Percentiles rank a stretch among this genome's conserved stretches.
phyloP scores from a whole-genome alignment of 1,139 yeast genomes.

The Lodderomyces beijingensis region DNA sequence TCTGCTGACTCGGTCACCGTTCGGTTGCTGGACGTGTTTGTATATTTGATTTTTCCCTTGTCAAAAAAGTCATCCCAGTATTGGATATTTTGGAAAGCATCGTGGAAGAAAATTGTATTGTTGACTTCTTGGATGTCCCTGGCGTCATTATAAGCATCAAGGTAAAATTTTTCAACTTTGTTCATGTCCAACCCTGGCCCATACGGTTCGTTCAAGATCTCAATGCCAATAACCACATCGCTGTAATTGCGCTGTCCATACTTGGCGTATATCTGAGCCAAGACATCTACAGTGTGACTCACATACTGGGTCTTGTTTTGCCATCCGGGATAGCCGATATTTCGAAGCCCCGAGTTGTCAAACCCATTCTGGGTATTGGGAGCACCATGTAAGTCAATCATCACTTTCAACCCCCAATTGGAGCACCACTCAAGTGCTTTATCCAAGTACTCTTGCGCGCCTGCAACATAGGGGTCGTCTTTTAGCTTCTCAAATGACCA shows the following conservation, averaged over 20 bases:
- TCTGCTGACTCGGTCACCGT: slow-evolving; percentile 13
- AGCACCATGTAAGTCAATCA: slow-evolving; percentile 64
- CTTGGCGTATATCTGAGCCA: slow-evolving; percentile 38
- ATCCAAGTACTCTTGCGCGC: slow-evolving; percentile 52
- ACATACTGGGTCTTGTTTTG: slow-evolving; percentile 38
- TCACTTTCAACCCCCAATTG: slow-evolving; percentile 45
- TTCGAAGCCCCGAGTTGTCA: slow-evolving; percentile 60
- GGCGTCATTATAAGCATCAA: slow-evolving; percentile 35
- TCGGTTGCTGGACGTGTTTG: not conserved
- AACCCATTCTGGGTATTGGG: slow-evolving; percentile 74
- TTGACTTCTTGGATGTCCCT: slow-evolving; percentile 30
- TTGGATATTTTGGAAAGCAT: slow-evolving; percentile 50
- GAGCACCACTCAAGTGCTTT: slow-evolving; percentile 54
- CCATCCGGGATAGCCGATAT: slow-evolving; percentile 47
- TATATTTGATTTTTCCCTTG: slow-evolving; percentile 15
- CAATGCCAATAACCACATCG: slow-evolving; percentile 56
- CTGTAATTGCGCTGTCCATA: slow-evolving; percentile 39
- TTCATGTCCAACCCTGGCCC: slow-evolving; percentile 37
- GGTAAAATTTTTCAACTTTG: slow-evolving; percentile 37
- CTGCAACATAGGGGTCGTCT: slow-evolving; percentile 56
- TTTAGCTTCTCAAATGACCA: slow-evolving; percentile 55
- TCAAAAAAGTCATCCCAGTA: slow-evolving; percentile 48
- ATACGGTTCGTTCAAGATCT: slow-evolving; percentile 65
- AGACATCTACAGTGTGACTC: slow-evolving; percentile 39
- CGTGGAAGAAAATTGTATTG: slow-evolving; percentile 53